Evolutionary conservation across 2,329 filamentous ascomycete species (phyloP).

Genomic region (Colletotrichum sp.): DNA sequence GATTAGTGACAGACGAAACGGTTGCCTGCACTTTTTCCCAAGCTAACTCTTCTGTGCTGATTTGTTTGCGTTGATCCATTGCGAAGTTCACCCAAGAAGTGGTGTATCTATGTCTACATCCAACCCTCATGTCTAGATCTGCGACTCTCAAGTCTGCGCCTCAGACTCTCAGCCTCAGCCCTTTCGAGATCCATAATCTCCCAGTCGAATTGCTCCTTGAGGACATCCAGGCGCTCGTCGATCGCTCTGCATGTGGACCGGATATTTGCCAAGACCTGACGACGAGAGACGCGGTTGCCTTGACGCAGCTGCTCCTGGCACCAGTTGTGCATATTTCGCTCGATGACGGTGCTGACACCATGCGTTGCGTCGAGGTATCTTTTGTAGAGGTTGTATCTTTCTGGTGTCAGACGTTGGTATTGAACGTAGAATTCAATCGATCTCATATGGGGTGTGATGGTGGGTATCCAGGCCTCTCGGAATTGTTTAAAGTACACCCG

Average conservation of each 20-base stretch:
- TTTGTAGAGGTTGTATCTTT: neutral
- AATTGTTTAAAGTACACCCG: neutral
- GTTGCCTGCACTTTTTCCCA: too few relatives aligned
- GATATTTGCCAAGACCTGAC: neutral
- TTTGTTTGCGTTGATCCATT: neutral
- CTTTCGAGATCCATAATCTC: neutral
- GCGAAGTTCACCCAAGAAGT: neutral
- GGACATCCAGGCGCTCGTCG: neutral
- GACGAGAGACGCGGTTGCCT: neutral
- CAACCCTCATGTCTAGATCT: neutral
- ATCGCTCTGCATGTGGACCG: neutral
- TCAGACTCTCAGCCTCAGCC: neutral
- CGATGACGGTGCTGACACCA: neutral
- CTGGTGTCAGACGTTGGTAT: neutral
- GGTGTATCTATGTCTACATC: neutral
- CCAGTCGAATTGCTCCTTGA: neutral
- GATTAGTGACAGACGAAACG: too few relatives aligned
- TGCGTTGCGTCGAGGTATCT: neutral
- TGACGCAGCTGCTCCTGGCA: neutral
- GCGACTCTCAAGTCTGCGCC: neutral
- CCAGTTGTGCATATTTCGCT: neutral
- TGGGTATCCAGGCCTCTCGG: neutral
- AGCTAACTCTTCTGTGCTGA: neutral
- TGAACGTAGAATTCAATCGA: too few relatives aligned
- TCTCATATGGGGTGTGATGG: neutral